Percentiles rank a stretch among this genome's conserved stretches.
Conservation (phyloP, 805 yeast genomes). For the Starmerella cellae region DNA sequence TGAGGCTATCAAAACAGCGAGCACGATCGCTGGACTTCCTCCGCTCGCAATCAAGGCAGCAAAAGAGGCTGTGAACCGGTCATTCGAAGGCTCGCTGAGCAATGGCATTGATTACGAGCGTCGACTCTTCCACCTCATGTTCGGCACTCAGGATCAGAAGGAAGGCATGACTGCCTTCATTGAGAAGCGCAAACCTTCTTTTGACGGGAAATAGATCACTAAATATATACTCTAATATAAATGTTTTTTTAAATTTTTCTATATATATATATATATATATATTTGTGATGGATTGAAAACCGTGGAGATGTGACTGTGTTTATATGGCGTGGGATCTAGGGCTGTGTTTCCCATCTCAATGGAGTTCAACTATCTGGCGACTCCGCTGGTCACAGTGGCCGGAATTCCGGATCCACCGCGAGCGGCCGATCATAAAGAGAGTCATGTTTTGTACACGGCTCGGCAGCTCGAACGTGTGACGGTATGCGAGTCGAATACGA, state of each 20-base stretch:
- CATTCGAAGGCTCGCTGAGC: constrained; percentile 29
- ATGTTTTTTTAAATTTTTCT: too few species aligned
- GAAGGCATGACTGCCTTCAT: constrained; percentile 42
- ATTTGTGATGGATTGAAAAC: too few species aligned
- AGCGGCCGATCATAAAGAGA: not conserved
- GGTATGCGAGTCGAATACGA: not conserved
- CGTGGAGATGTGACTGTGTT: not conserved
- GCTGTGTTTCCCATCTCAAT: not conserved
- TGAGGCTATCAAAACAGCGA: constrained; percentile 36
- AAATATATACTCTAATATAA: not conserved
- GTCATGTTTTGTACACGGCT: not conserved
- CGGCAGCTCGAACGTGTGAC: constrained; percentile 2
- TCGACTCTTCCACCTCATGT: constrained; percentile 34
- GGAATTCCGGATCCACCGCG: not conserved
- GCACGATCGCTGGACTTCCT: constrained; percentile 32
- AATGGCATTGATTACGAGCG: constrained; percentile 35
- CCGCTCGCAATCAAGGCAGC: constrained; percentile 36
- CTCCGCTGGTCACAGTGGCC: constrained; percentile 10
- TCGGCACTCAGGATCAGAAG: constrained; percentile 35
- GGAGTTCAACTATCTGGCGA: not conserved
- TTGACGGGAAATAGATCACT: constrained; percentile 24
- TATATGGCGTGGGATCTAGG: not conserved
- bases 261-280: not conserved
- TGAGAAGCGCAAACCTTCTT: constrained; percentile 34
- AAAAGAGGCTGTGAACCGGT: constrained; percentile 34